Conservation (phyloP, 495 filamentous ascomycete genomes). For the Coniosporium apollinis region DNA sequence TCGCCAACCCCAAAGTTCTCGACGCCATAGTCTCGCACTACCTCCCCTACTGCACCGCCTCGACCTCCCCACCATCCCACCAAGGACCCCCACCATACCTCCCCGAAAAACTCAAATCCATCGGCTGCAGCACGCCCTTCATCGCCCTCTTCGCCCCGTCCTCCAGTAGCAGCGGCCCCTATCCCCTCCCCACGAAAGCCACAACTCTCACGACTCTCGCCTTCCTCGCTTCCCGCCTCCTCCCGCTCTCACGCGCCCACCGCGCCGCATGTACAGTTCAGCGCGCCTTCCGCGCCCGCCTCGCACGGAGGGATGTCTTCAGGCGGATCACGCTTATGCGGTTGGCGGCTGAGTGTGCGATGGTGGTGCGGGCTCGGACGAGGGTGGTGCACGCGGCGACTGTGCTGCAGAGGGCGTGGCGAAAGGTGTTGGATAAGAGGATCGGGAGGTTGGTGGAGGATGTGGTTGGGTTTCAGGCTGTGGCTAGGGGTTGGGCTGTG, state of each 20-base stretch:
- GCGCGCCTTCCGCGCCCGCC: constrained; percentile 19
- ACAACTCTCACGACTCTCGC: constrained; percentile 39
- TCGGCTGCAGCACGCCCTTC: constrained; percentile 23
- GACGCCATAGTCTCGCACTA: constrained; percentile 44
- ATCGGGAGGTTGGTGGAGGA: constrained; percentile 12
- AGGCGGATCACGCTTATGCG: constrained; percentile 13
- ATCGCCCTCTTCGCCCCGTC: constrained; percentile 16
- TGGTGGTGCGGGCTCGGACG: constrained; percentile 17
- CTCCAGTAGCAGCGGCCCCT: constrained; percentile 1
- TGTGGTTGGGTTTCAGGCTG: constrained; percentile 21
- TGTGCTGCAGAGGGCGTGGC: constrained; percentile 27
- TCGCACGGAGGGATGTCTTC: constrained; percentile 3
- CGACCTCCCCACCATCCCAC: background rate
- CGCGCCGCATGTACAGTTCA: constrained; percentile 39
- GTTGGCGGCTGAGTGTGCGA: constrained; percentile 20
- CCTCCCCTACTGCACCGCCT: constrained; percentile 19
- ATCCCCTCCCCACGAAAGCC: constrained; percentile 27
- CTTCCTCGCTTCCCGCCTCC: constrained; percentile 46
- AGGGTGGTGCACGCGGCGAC: constrained; percentile 16
- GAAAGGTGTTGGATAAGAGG: constrained; percentile 15
- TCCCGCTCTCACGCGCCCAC: constrained; percentile 31
- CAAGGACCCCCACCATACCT: constrained; percentile 5
- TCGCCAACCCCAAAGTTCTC: constrained; percentile 40
- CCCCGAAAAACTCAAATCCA: constrained; percentile 14
- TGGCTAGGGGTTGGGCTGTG: constrained; percentile 22